Conservation (phyloP, 2,329 filamentous ascomycete species). For the Amylocarpus encephaloides region DNA sequence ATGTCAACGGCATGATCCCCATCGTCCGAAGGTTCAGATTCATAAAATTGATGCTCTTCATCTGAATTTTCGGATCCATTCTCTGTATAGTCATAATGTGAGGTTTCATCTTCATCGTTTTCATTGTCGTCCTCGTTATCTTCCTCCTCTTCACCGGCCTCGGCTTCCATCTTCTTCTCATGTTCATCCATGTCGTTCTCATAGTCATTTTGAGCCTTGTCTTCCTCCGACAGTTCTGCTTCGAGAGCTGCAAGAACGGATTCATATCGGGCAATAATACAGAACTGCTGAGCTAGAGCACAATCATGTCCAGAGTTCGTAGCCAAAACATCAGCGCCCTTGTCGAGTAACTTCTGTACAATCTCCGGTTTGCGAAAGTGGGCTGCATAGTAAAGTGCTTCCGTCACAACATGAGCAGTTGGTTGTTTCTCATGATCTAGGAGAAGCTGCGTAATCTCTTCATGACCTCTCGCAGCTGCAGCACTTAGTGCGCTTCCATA, state of each 20-base stretch:
- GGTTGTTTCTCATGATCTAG: not conserved
- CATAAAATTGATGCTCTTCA: not conserved
- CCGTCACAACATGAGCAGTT: not conserved
- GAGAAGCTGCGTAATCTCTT: not conserved
- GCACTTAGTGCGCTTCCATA: not conserved
- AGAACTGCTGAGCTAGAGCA: not conserved
- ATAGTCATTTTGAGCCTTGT: not conserved
- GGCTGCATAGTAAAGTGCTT: conserved; percentile 1
- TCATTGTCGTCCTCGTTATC: not conserved
- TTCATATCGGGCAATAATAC: not conserved
- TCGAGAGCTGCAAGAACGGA: not conserved
- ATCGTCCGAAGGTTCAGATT: too few species aligned
- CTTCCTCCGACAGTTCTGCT: not conserved
- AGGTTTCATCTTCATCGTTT: not conserved
- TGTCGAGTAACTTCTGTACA: not conserved
- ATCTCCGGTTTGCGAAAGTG: not conserved
- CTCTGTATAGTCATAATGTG: not conserved
- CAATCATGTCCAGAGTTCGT: not conserved
- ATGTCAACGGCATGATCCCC: too few species aligned
- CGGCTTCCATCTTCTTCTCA: not conserved
- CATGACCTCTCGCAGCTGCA: not conserved
- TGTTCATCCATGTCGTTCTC: not conserved
- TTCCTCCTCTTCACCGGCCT: not conserved
- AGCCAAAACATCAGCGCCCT: not conserved
- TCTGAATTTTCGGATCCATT: not conserved